phyloP scores from a whole-genome alignment of 164 flowering plant species.

The Macadamia integrifolia region DNA sequence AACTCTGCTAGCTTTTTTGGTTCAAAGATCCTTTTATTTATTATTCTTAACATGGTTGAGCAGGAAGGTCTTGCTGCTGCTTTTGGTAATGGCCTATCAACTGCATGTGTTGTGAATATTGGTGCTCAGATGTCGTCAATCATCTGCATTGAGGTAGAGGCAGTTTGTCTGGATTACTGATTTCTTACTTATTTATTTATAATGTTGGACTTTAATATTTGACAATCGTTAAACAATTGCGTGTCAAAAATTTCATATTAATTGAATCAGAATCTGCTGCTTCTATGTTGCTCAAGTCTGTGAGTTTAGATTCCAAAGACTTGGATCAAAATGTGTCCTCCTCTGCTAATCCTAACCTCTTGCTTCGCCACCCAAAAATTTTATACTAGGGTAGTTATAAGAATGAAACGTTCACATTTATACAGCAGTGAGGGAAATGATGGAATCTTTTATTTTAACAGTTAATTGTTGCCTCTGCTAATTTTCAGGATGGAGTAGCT shows the following conservation, averaged over 20 bases:
- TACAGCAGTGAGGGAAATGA: no score
- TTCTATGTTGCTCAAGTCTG: neutral
- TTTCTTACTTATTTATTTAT: neutral
- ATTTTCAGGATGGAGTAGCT: slow-evolving; percentile 87
- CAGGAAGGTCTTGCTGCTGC: slow-evolving; percentile 98
- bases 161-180: neutral
- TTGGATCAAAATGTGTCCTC: neutral
- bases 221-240: neutral
- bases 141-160: slow-evolving; percentile 80
- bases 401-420: neutral
- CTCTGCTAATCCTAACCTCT: neutral
- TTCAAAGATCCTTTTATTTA: neutral
- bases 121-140: slow-evolving; percentile 95
- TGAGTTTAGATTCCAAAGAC: neutral
- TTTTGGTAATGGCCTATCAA: slow-evolving; percentile 95
- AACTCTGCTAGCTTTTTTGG: neutral
- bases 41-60: slow-evolving; percentile 2
- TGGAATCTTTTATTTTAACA: neutral
- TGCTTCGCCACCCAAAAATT: neutral
- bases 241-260: neutral
- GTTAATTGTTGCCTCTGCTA: neutral
- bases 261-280: neutral
- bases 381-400: no score
- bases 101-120: slow-evolving; percentile 90
- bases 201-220: neutral